Percentiles rank a stretch among this genome's conserved stretches.
phyloP scores from a whole-genome alignment of 176 grass and related monocot genomes.

The Oryza officinalis region DNA sequence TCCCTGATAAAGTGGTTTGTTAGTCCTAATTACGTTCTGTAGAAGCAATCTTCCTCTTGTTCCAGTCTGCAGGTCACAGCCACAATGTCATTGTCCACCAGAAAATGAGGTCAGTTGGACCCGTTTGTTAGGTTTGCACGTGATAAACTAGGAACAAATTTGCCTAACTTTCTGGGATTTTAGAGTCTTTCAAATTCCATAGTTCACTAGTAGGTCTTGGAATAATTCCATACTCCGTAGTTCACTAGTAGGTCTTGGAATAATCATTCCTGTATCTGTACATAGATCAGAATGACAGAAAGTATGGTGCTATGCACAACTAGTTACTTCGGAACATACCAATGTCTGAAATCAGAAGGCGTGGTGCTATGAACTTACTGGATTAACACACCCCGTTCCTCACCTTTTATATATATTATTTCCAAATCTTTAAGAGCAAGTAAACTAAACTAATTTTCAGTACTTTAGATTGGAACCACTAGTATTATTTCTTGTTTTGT shows the following conservation, averaged over 20 bases:
- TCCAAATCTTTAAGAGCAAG: neutral
- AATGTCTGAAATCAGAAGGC: neutral
- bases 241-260: neutral
- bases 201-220: neutral
- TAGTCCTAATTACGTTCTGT: conserved; percentile 10
- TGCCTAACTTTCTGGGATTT: conserved; percentile 12
- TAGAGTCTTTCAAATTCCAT: conserved; percentile 15
- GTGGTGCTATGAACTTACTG: neutral
- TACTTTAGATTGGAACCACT: neutral
- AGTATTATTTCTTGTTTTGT: neutral
- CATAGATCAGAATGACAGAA: neutral
- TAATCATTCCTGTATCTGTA: neutral
- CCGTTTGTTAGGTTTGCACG: conserved; percentile 13
- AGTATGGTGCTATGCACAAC: neutral
- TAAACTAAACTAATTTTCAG: neutral
- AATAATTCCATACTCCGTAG: neutral
- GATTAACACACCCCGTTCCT: neutral
- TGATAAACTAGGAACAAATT: conserved; percentile 8
- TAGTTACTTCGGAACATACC: neutral
- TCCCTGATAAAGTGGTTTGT: neutral
- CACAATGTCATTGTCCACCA: conserved; percentile 19
- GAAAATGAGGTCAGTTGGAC: conserved; percentile 3
- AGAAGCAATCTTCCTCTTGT: conserved; percentile 28
- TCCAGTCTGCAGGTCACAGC: conserved; percentile 9
- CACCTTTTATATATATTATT: neutral